phyloP scores from a whole-genome alignment of 2,329 filamentous ascomycete genomes.

The Colletotrichum acutatum region DNA sequence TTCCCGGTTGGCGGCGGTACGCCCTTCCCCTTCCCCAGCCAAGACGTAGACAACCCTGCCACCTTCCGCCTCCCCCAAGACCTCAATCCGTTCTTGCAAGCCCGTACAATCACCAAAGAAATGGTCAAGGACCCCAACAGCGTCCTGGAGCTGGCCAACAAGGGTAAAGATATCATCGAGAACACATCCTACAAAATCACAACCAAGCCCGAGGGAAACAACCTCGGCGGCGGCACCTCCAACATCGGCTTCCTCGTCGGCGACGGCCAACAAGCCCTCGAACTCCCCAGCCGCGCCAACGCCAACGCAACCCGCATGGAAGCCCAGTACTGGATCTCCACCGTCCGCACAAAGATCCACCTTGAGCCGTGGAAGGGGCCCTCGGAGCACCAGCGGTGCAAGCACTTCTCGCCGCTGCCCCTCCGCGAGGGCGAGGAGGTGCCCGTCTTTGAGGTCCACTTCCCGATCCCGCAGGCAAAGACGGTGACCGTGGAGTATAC shows the following conservation, averaged over 20 bases:
- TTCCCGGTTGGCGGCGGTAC: slow-evolving; percentile 27
- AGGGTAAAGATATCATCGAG: slow-evolving; percentile 44
- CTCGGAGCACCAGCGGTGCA: not conserved
- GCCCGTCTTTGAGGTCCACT: not conserved
- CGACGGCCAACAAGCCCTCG: slow-evolving; percentile 18
- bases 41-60: not conserved
- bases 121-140: slow-evolving; percentile 45
- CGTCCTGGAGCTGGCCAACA: slow-evolving; percentile 43
- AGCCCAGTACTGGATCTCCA: slow-evolving; percentile 24
- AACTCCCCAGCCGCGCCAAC: not conserved
- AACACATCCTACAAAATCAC: slow-evolving; percentile 45
- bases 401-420: not conserved
- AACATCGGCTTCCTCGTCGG: slow-evolving; percentile 45
- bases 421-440: not conserved
- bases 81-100: slow-evolving; percentile 41
- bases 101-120: slow-evolving; percentile 45
- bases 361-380: not conserved
- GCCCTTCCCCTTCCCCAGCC: not conserved
- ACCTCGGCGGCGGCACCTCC: slow-evolving; percentile 45
- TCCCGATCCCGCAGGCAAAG: not conserved
- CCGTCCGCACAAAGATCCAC: not conserved
- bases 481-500: slow-evolving; percentile 33
- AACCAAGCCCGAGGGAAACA: slow-evolving; percentile 31
- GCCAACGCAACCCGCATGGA: not conserved
- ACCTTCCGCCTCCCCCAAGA: slow-evolving; percentile 45